Conservation (phyloP, 495 filamentous ascomycete genomes). For the Aspergillus biplanus region DNA sequence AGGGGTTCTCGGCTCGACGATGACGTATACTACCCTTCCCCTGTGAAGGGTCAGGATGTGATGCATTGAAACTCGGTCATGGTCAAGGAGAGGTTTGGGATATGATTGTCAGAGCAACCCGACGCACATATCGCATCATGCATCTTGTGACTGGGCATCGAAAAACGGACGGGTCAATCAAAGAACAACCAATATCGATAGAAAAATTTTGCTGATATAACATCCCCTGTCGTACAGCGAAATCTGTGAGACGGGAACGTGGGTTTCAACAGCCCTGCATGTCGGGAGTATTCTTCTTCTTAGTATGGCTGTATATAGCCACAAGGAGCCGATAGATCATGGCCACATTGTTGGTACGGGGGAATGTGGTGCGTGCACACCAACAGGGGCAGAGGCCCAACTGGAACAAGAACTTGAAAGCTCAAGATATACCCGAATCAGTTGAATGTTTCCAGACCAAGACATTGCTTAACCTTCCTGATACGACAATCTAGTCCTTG, state of each 20-base stretch:
- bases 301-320: background rate
- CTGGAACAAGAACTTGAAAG: background rate
- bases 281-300: background rate
- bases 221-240: background rate
- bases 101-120: background rate
- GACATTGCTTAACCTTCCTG: slow-evolving; percentile 2
- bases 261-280: background rate
- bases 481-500: background rate
- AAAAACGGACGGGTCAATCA: background rate
- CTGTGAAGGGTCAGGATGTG: background rate
- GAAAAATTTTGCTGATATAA: background rate
- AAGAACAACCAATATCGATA: background rate
- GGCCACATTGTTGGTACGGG: too few species aligned
- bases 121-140: slow-evolving; percentile 5
- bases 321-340: background rate
- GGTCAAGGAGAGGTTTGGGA: background rate
- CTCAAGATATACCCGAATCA: background rate
- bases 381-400: background rate
- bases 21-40: slow-evolving; percentile 4
- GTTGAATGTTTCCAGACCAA: background rate
- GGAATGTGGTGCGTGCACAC: too few species aligned
- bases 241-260: background rate
- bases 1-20: background rate
- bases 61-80: background rate
- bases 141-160: slow-evolving; percentile 11